These are phyloP conservation scores for Xylaria sp. DNA, from an alignment of 2,329 filamentous ascomycete genomes.

Conservation along the genomic window DNA sequence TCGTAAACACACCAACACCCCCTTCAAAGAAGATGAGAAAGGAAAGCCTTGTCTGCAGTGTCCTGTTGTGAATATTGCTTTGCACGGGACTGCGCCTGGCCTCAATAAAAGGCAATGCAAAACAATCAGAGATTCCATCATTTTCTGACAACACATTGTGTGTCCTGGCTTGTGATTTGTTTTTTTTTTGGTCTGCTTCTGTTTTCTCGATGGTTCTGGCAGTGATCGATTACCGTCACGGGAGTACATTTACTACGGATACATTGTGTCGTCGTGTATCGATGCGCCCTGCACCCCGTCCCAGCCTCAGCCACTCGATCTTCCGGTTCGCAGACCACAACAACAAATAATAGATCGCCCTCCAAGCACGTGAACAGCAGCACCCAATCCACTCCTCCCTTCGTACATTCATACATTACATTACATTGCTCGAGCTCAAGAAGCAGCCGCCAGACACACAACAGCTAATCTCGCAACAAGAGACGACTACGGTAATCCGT, in stretches of 20 bases:
- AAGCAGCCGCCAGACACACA: too few relatives aligned
- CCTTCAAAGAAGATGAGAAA: too few relatives aligned
- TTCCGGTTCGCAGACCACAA: background rate
- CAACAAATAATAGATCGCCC: too few relatives aligned
- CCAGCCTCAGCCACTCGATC: background rate
- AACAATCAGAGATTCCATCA: constrained; percentile 19
- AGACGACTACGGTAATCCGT: too few relatives aligned
- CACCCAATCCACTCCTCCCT: too few relatives aligned
- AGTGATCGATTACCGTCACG: too few relatives aligned
- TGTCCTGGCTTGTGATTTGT: background rate
- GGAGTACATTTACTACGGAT: too few relatives aligned
- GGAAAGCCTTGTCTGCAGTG: too few relatives aligned
- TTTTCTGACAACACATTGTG: constrained; percentile 13
- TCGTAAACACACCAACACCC: constrained; percentile 17
- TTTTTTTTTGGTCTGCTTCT: background rate
- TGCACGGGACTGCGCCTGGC: constrained; percentile 20
- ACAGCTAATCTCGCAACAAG: too few relatives aligned
- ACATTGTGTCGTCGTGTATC: background rate
- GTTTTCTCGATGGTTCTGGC: background rate
- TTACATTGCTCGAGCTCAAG: too few relatives aligned
- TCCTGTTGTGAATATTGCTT: too few relatives aligned
- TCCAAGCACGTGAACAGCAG: background rate
- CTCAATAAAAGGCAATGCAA: constrained; percentile 15
- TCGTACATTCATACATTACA: too few relatives aligned
- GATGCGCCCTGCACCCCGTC: background rate